Percentiles rank a stretch among this genome's conserved stretches.
Conservation (phyloP, 2,329 filamentous ascomycete species). For the Epichloe hybrida region DNA sequence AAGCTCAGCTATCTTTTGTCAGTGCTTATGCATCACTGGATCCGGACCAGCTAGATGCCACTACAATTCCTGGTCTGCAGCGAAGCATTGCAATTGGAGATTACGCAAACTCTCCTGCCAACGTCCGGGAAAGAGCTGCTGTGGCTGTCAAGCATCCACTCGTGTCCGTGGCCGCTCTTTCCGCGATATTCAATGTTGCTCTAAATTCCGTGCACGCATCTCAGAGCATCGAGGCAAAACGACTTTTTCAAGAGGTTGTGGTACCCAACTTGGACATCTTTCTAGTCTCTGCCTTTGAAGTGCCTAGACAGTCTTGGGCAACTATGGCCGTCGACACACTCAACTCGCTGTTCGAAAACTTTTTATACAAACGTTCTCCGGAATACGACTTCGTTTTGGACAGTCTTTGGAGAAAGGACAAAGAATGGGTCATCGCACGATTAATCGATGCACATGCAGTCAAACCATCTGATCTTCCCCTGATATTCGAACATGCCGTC, state of each 20-base stretch:
- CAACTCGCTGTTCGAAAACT: conserved; percentile 67
- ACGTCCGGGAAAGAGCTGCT: conserved; percentile 38
- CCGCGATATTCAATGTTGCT: conserved; percentile 51
- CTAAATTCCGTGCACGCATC: conserved; percentile 48
- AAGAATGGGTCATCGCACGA: conserved; percentile 68
- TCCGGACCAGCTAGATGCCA: conserved; percentile 66
- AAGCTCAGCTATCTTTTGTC: conserved; percentile 89
- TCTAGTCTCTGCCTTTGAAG: conserved; percentile 62
- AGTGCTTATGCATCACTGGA: conserved; percentile 70
- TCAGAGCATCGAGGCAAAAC: conserved; percentile 48
- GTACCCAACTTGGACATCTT: conserved; percentile 67
- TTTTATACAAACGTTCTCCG: conserved; percentile 63
- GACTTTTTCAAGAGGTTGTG: conserved; percentile 53
- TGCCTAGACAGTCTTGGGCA: conserved; percentile 61
- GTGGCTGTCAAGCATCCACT: conserved; percentile 71
- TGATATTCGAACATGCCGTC: conserved; percentile 49
- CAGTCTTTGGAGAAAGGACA: conserved; percentile 83
- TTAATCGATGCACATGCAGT: conserved; percentile 72
- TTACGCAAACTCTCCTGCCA: conserved; percentile 34
- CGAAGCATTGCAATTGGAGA: conserved; percentile 57
- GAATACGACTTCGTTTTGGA: conserved; percentile 82
- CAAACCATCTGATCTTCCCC: conserved; percentile 39
- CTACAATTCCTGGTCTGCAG: conserved; percentile 69
- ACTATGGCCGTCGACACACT: conserved; percentile 61
- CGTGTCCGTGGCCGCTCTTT: conserved; percentile 75